Evolutionary conservation across 2,329 filamentous ascomycete species (phyloP), one percentile per base, ranked within the genome.

Genomic region (Zymoseptoria ardabiliae): DNA sequence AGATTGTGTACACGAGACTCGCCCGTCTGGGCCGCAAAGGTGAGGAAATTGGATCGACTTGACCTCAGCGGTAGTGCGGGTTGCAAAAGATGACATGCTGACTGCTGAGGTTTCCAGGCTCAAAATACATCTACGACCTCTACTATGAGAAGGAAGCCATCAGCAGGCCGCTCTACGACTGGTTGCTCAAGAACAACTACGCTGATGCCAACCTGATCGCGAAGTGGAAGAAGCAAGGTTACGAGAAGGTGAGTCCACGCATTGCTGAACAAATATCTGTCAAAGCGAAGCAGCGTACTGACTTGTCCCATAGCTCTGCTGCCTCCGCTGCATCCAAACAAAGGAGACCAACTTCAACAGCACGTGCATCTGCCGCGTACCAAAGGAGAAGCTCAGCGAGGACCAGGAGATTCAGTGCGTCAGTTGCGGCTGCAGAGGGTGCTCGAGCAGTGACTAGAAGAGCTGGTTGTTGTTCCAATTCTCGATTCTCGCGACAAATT

Each of bases 201-300:
- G 94, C 92, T 4, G 94, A 99, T 76, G 85, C 90, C 52, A 94
- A 92, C 79, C 79, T 99, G 71, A 97, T 99, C 72, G 94, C 94
- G 13, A 99, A 99, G 79, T 99, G 94, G 94, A 99, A 99, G 85
- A 99, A 99, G 79, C 89, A 95, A 71, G 94, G 94, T 17, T 99
- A 99, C 71, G 94, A 99, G 76, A 97, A 97, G 86, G 90, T 90
- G 74, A 55, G 81, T 74, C 6, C 20, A 2, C 9, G n/a, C 3
- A 4, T n/a, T 58, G 55, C 22, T 35, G 30, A 8, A 30, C 11
- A 20, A 22, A 50, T 50, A 10, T 58, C 50, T 50, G 45, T 62
- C 7, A 22, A 19, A 11, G 3, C 8, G 28, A 30, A n/a, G n/a
- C n/a, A 23, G 22, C 23, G 35, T 25, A 21, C 52, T 21, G 7